A percentile compares a stretch with the other conserved stretches of the same genome.
These are phyloP conservation scores for Mycena belliarum DNA, from an alignment of 768 basidiomycete genomes.

Conservation along the genomic window DNA sequence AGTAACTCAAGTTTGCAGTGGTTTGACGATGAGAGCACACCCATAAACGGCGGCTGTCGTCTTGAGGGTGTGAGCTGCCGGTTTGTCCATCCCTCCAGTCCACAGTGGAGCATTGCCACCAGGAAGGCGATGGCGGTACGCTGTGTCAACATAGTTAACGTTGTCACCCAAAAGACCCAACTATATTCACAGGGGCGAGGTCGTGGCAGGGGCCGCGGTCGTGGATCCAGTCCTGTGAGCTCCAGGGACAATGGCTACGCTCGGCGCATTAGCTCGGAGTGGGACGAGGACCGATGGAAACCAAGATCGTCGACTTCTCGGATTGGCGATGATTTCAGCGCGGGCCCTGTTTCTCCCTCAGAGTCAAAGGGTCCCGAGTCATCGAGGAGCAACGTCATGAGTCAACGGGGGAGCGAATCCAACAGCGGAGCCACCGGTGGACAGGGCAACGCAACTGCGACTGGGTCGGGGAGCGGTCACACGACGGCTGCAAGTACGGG, in stretches of 20 bases:
- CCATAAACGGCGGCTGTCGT: not conserved
- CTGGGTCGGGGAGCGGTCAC: no score
- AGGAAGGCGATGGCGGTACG: not conserved
- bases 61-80: not conserved
- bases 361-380: not conserved
- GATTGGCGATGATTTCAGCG: not conserved
- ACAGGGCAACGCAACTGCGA: not conserved
- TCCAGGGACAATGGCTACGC: constrained; percentile 7
- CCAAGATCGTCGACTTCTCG: not conserved
- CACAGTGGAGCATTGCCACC: not conserved
- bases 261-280: not conserved
- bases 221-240: not conserved
- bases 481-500: not conserved
- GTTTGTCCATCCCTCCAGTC: constrained; percentile 7
- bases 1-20: not conserved
- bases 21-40: constrained; percentile 17
- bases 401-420: not conserved
- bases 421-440: not conserved
- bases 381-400: not conserved
- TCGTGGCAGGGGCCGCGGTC: not conserved
- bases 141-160: not conserved
- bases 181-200: not conserved
- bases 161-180: not conserved
- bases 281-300: constrained; percentile 7
- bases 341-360: constrained; percentile 2